Evolutionary conservation across 768 basidiomycete genomes (phyloP).

Genomic region (Coprinopsis strossmayeri): DNA sequence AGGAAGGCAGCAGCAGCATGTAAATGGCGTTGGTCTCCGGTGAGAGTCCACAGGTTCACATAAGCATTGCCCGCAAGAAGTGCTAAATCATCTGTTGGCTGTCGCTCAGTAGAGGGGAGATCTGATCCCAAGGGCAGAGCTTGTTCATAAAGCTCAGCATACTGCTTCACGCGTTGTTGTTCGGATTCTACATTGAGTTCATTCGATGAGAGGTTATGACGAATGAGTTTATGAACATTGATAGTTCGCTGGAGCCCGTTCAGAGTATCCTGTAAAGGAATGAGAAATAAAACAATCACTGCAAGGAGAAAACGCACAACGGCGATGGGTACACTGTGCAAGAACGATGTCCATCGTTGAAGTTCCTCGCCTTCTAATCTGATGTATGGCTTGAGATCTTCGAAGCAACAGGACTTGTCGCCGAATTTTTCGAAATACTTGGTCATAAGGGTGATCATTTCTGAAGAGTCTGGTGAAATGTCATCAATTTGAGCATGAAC

Average conservation of each 20-base stretch:
- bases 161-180: conserved; percentile 40
- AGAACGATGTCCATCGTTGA: conserved; percentile 46
- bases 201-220: conserved; percentile 44
- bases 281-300: conserved; percentile 3
- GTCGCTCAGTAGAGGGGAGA: conserved; percentile 71
- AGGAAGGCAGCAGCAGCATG: conserved; percentile 58
- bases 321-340: conserved; percentile 38
- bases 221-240: conserved; percentile 70
- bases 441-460: conserved; percentile 45
- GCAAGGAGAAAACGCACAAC: conserved; percentile 34
- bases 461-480: conserved; percentile 32
- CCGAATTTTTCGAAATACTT: conserved; percentile 69
- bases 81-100: conserved; percentile 81
- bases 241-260: conserved; percentile 60
- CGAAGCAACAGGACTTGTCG: conserved; percentile 81
- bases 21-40: conserved; percentile 50
- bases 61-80: conserved; percentile 67
- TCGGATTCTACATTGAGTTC: conserved; percentile 57
- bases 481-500: neutral
- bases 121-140: conserved; percentile 60
- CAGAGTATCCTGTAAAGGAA: conserved; percentile 38
- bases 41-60: conserved; percentile 56
- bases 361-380: conserved; percentile 40
- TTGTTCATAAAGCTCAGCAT: conserved; percentile 56
- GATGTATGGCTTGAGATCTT: conserved; percentile 73